Evolutionary conservation across 768 basidiomycete genomes (phyloP).

Genomic region (Mycena olivaceomarginata): DNA sequence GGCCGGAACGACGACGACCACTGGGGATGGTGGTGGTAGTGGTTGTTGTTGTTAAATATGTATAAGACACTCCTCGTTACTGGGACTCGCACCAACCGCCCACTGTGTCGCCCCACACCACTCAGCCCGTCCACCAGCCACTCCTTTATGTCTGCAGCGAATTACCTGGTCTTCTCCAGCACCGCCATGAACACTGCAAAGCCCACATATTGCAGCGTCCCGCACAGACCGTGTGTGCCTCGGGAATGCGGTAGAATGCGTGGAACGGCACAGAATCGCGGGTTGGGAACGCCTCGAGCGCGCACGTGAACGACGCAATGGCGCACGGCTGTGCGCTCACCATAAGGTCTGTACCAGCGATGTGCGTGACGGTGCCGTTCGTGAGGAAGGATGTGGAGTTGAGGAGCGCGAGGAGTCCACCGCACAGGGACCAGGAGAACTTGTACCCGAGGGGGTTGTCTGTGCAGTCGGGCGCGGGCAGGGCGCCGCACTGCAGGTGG

Average conservation of each 20-base stretch:
- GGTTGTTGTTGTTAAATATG: no score
- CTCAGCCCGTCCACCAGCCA: slow-evolving; percentile 85
- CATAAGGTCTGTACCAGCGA: slow-evolving; percentile 93
- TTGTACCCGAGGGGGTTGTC: slow-evolving; percentile 98
- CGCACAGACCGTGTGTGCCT: slow-evolving; percentile 94
- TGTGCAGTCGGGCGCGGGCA: slow-evolving; percentile 85
- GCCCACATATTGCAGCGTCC: slow-evolving; percentile 95
- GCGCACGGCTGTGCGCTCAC: slow-evolving; percentile 91
- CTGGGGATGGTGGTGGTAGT: no score
- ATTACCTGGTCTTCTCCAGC: slow-evolving; percentile 91
- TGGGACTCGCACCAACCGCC: slow-evolving; percentile 79
- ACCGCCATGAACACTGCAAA: slow-evolving; percentile 96
- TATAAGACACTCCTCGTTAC: slow-evolving; percentile 69
- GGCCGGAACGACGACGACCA: no score
- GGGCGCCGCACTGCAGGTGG: slow-evolving; percentile 92
- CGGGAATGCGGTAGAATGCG: slow-evolving; percentile 94
- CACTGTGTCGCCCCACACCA: slow-evolving; percentile 92
- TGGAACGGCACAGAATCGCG: slow-evolving; percentile 93
- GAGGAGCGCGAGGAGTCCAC: slow-evolving; percentile 94
- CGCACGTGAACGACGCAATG: slow-evolving; percentile 79
- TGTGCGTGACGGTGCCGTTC: slow-evolving; percentile 75
- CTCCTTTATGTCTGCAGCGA: slow-evolving; percentile 83
- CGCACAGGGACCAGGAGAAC: slow-evolving; percentile 98
- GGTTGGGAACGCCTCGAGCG: slow-evolving; percentile 97
- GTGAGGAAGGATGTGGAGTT: slow-evolving; percentile 92